These are phyloP conservation scores for Irpex sp. DNA, from an alignment of 1,284 basidiomycete species.

Conservation along the genomic window DNA sequence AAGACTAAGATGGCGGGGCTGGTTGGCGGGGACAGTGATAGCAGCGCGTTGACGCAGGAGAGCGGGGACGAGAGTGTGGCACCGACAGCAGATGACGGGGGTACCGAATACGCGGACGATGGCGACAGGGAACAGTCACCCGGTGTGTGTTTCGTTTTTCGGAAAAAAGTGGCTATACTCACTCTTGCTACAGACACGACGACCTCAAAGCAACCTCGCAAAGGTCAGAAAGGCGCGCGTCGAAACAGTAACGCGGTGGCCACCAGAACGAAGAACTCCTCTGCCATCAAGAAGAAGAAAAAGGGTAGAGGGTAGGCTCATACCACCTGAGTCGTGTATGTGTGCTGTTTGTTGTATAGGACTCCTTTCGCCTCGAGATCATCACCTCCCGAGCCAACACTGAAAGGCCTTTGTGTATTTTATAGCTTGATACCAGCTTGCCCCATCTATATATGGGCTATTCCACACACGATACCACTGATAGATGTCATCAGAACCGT, in stretches of 20 bases:
- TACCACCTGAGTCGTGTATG: no score
- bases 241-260: constrained; percentile 5
- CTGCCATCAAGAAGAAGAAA: constrained; percentile 9
- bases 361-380: no score
- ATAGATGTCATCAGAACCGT: background rate
- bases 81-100: constrained; percentile 58
- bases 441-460: background rate
- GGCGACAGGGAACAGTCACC: constrained; percentile 47
- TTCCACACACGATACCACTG: background rate
- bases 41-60: constrained; percentile 73
- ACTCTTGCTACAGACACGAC: constrained; percentile 5
- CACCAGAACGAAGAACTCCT: constrained; percentile 1
- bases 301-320: constrained; percentile 3
- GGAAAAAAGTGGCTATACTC: background rate
- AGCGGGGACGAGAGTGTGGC: constrained; percentile 61
- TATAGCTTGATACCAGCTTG: background rate
- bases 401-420: background rate
- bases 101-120: constrained; percentile 55
- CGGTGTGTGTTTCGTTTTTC: constrained; percentile 34
- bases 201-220: constrained; percentile 2
- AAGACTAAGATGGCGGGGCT: constrained; percentile 50
- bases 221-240: constrained; percentile 3
- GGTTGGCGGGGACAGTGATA: constrained; percentile 72
- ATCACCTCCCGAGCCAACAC: background rate
- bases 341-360: no score